Evolutionary conservation across 257 asterid genomes (phyloP).

Genomic region (Petunia axillaris): DNA sequence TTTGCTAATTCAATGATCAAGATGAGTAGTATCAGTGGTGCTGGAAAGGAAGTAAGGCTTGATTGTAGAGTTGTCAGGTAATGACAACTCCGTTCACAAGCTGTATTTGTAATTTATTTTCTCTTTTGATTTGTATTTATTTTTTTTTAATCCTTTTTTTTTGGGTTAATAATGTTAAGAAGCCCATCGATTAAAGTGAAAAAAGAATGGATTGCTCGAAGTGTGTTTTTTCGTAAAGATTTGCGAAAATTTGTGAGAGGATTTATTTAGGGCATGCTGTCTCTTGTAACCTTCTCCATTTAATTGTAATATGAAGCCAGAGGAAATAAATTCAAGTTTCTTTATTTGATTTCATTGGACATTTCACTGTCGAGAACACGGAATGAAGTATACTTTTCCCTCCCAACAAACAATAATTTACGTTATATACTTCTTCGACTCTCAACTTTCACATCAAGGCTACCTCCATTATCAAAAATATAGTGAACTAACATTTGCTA

Average conservation of each 20-base stretch:
- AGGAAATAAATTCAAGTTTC: neutral
- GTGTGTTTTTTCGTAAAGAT: neutral
- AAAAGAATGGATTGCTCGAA: neutral
- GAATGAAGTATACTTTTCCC: neutral
- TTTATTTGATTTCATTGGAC: neutral
- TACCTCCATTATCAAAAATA: too few relatives aligned
- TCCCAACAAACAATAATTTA: too few relatives aligned
- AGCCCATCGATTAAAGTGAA: too few relatives aligned
- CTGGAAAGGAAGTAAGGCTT: conserved; percentile 59
- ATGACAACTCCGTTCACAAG: neutral
- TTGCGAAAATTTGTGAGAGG: neutral
- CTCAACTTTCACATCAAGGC: too few relatives aligned
- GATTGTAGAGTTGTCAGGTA: conserved; percentile 54
- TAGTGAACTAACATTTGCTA: too few relatives aligned
- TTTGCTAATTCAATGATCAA: conserved; percentile 80
- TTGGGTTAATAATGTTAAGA: neutral
- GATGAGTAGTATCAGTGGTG: conserved; percentile 69
- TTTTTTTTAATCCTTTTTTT: neutral
- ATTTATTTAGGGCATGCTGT: neutral
- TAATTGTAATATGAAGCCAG: too few relatives aligned
- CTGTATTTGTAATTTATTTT: neutral
- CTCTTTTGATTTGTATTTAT: neutral
- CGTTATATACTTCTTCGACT: too few relatives aligned
- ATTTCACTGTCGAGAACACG: neutral
- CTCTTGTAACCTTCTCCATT: neutral